Evolutionary conservation across 306 rosid species (phyloP).

Genomic region (Cucurbita argyrosperma): DNA sequence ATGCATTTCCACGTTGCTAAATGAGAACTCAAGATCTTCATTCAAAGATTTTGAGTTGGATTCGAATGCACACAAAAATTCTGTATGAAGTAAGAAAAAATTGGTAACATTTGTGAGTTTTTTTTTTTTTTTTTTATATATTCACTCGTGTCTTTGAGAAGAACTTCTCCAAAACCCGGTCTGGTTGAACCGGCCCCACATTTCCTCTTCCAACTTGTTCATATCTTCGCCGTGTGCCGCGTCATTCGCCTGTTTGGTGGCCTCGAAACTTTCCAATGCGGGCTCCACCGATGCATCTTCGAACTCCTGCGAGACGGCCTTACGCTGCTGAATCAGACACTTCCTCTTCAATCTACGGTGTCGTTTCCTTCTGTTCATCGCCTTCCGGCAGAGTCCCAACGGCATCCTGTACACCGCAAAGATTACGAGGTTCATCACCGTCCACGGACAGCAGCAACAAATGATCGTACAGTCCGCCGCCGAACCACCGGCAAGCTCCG

Average conservation of each 20-base stretch:
- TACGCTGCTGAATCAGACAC: slow-evolving; percentile 6
- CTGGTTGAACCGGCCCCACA: slow-evolving; percentile 56
- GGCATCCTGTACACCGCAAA: slow-evolving; percentile 48
- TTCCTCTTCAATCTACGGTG: slow-evolving; percentile 5
- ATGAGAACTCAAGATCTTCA: background rate
- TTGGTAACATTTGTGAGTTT: background rate
- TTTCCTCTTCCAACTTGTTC: slow-evolving; percentile 39
- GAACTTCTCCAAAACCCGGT: slow-evolving; percentile 77
- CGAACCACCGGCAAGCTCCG: slow-evolving; percentile 47
- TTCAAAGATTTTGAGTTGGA: background rate
- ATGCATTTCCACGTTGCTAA: background rate
- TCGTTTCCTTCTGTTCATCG: slow-evolving; percentile 16
- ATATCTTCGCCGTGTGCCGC: background rate
- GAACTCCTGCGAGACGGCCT: background rate
- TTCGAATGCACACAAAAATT: background rate
- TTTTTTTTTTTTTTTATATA: background rate
- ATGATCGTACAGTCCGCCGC: slow-evolving; percentile 70
- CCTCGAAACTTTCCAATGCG: background rate
- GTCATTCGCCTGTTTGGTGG: background rate
- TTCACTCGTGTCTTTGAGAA: slow-evolving; percentile 29
- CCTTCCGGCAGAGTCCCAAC: slow-evolving; percentile 29
- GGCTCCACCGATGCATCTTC: background rate
- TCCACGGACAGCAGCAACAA: slow-evolving; percentile 66
- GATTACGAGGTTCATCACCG: slow-evolving; percentile 32
- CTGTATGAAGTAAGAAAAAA: background rate